phyloP scores from a whole-genome alignment of 225 moss, liverwort and hornwort genomes.

The Pseudoscleropodium purum region DNA sequence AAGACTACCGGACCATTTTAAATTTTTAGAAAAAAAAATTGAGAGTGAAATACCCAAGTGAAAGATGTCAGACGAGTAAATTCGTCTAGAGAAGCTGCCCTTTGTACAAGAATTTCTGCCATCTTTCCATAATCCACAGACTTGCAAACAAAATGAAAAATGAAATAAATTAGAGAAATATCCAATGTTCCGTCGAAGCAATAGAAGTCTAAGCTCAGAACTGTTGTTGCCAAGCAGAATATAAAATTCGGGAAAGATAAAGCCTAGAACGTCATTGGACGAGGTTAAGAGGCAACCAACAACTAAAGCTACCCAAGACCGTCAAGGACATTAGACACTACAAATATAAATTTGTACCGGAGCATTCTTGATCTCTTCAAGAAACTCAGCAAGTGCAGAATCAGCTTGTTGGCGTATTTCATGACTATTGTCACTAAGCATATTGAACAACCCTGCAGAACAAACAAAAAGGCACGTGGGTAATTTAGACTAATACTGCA shows the following conservation, averaged over 20 bases:
- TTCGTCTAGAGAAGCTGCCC: slow-evolving; percentile 73
- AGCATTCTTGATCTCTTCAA: slow-evolving; percentile 92
- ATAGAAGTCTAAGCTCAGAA: neutral
- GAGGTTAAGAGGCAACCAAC: neutral
- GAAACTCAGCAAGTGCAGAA: slow-evolving; percentile 86
- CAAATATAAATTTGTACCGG: slow-evolving; percentile 35
- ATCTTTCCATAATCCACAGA: slow-evolving; percentile 98
- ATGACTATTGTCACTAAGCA: slow-evolving; percentile 93
- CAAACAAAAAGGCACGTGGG: neutral
- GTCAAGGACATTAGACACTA: neutral
- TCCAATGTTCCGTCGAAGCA: neutral
- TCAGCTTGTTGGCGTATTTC: slow-evolving; percentile 96
- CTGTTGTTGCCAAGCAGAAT: neutral
- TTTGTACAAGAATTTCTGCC: slow-evolving; percentile 94
- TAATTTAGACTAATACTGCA: neutral
- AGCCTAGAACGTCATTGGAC: neutral
- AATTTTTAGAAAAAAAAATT: neutral
- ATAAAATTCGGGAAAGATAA: neutral
- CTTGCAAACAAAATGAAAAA: slow-evolving; percentile 22
- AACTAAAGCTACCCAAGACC: neutral
- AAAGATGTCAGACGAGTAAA: slow-evolving; percentile 88
- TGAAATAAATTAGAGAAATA: neutral
- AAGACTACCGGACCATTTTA: neutral
- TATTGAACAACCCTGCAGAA: slow-evolving; percentile 80
- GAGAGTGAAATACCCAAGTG: slow-evolving; percentile 55